Percentiles rank a stretch among this genome's conserved stretches.
phyloP scores from a whole-genome alignment of 2,329 filamentous ascomycete species.

The Colletotrichum sp. region DNA sequence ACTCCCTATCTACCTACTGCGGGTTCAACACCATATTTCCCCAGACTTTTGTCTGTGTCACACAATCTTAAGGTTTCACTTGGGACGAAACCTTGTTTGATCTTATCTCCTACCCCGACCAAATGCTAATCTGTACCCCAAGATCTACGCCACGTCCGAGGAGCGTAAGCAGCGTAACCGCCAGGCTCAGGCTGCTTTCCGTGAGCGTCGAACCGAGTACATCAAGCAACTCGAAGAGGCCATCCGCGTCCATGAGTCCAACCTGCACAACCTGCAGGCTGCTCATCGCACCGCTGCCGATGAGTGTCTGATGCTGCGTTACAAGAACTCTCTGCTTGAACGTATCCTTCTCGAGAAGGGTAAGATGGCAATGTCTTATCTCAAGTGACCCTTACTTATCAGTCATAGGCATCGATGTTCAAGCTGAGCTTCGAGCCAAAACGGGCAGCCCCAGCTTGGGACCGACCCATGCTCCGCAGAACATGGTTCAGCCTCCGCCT shows the following conservation, averaged over 20 bases:
- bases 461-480: constrained; percentile 71
- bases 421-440: constrained; percentile 93
- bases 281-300: constrained; percentile 94
- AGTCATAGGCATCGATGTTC: constrained; percentile 85
- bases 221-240: constrained; percentile 99
- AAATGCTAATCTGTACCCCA: constrained; percentile 12
- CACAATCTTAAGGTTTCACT: constrained; percentile 1
- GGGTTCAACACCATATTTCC: constrained; percentile 11
- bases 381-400: neutral
- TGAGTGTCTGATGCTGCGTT: constrained; percentile 96
- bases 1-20: neutral
- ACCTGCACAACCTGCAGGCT: constrained; percentile 88
- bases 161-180: constrained; percentile 97
- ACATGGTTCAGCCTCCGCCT: constrained; percentile 74
- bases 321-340: constrained; percentile 97
- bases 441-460: constrained; percentile 84
- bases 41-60: constrained; percentile 10
- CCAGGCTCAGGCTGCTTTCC: constrained; percentile 96
- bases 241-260: constrained; percentile 96
- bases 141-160: constrained; percentile 99
- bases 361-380: constrained; percentile 37
- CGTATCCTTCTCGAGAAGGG: constrained; percentile 96
- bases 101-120: constrained; percentile 21
- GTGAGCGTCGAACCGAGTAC: constrained; percentile 96
- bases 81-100: constrained; percentile 11